phyloP scores from a whole-genome alignment of 1,284 basidiomycete genomes.

The Apiotrichum sp. region DNA sequence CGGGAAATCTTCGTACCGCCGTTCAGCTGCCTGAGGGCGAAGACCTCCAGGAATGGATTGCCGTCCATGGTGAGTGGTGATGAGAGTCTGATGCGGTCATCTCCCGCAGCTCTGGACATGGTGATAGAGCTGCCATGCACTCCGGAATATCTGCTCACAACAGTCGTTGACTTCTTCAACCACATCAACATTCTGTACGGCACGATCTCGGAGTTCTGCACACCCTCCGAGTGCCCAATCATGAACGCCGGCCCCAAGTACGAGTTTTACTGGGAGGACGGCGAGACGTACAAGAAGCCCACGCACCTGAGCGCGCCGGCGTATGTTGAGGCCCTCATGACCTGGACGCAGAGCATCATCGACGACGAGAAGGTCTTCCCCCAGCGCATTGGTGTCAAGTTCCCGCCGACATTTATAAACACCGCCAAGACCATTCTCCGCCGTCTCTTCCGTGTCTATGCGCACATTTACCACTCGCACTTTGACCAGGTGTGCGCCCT shows the following conservation, averaged over 20 bases:
- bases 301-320: conserved; percentile 90
- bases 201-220: conserved; percentile 93
- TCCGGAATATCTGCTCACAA: neutral
- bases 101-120: too few species aligned
- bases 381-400: conserved; percentile 88
- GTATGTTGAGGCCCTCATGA: conserved; percentile 98
- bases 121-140: too few species aligned
- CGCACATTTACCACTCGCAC: conserved; percentile 98
- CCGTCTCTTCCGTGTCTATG: conserved; percentile 92
- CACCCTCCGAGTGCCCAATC: conserved; percentile 87
- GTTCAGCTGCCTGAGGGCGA: conserved; percentile 91
- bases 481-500: conserved; percentile 98
- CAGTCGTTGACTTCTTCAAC: conserved; percentile 94
- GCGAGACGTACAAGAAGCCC: conserved; percentile 81
- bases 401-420: conserved; percentile 83
- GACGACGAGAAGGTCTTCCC: conserved; percentile 94
- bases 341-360: conserved; percentile 89
- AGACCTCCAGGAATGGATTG: conserved; percentile 92
- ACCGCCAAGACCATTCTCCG: conserved; percentile 89
- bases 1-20: conserved; percentile 82
- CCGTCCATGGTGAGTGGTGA: conserved; percentile 73
- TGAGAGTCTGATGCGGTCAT: neutral
- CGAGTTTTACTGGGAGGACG: conserved; percentile 99
- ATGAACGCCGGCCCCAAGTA: conserved; percentile 99
- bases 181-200: conserved; percentile 95